Evolutionary conservation across 2,329 filamentous ascomycete species (phyloP).

Genomic region (Pezizomycotina sp.): DNA sequence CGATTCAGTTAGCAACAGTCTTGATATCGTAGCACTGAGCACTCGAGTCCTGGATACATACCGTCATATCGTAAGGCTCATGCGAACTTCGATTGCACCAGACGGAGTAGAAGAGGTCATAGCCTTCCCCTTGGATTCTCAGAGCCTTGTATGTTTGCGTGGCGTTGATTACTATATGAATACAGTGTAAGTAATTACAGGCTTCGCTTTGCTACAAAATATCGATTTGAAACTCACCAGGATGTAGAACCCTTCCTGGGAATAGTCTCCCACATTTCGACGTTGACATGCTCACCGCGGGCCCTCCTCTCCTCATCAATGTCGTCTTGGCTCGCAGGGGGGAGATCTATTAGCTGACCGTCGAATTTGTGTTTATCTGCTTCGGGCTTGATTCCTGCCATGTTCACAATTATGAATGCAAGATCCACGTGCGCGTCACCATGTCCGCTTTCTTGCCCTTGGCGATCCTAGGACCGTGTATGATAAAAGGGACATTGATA

Average conservation of each 20-base stretch:
- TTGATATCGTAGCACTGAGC: background rate
- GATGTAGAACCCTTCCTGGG: slow-evolving; percentile 29
- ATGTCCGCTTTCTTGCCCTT: slow-evolving; percentile 31
- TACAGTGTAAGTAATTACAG: slow-evolving; percentile 20
- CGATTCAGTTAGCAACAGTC: slow-evolving; percentile 1
- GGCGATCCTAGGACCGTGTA: slow-evolving; percentile 42
- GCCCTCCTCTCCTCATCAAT: slow-evolving; percentile 21
- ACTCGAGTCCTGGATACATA: slow-evolving; percentile 24
- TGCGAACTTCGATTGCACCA: slow-evolving; percentile 55
- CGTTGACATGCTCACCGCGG: slow-evolving; percentile 40
- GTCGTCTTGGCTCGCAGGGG: slow-evolving; percentile 21
- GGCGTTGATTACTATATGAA: no score
- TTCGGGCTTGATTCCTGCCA: slow-evolving; percentile 30
- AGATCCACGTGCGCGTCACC: slow-evolving; percentile 49
- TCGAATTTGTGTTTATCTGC: slow-evolving; percentile 39
- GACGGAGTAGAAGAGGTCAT: slow-evolving; percentile 48
- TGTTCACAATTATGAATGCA: slow-evolving; percentile 41
- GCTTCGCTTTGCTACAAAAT: no score
- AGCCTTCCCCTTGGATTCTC: slow-evolving; percentile 38
- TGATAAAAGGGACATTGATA: slow-evolving; percentile 42
- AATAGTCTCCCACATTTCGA: slow-evolving; percentile 42
- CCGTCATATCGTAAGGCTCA: slow-evolving; percentile 47
- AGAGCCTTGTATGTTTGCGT: slow-evolving; percentile 47
- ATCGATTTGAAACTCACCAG: no score
- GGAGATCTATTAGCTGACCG: slow-evolving; percentile 37